Evolutionary conservation across 345 rosid species (phyloP).

Genomic region (Atalantia buxifolia): DNA sequence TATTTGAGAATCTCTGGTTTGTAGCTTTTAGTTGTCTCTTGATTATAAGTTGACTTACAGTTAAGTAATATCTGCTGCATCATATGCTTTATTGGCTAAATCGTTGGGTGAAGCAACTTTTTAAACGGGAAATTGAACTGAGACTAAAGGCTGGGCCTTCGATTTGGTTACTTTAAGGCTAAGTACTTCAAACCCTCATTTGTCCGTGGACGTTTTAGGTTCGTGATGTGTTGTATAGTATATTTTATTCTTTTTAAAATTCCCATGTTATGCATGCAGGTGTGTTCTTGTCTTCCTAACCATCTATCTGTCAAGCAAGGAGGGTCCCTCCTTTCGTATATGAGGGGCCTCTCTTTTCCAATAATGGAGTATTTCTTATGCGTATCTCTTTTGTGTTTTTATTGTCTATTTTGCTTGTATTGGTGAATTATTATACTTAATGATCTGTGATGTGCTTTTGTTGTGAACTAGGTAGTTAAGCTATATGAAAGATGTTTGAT

Average conservation of each 20-base stretch:
- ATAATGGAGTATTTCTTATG: conserved; percentile 83
- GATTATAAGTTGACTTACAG: conserved; percentile 75
- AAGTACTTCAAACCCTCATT: conserved; percentile 90
- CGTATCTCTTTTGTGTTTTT: conserved; percentile 72
- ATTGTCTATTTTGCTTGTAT: conserved; percentile 23
- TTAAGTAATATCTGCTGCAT: conserved; percentile 91
- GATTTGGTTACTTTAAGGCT: conserved; percentile 91
- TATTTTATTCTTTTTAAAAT: conserved; percentile 59
- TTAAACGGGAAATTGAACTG: conserved; percentile 92
- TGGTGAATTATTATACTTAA: conserved; percentile 8
- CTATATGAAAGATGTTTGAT: conserved; percentile 91
- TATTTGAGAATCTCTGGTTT: conserved; percentile 34
- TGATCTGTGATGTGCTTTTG: conserved; percentile 17
- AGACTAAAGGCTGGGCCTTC: conserved; percentile 90
- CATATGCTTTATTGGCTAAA: conserved; percentile 95
- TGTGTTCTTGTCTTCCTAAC: conserved; percentile 90
- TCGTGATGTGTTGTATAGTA: conserved; percentile 45
- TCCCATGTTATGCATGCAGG: conserved; percentile 97
- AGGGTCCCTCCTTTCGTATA: conserved; percentile 84
- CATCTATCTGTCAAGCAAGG: conserved; percentile 92
- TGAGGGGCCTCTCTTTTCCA: conserved; percentile 89
- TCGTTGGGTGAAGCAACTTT: conserved; percentile 98
- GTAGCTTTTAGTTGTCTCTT: conserved; percentile 62
- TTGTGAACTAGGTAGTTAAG: conserved; percentile 70
- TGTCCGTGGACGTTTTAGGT: conserved; percentile 73